Conservation (phyloP, 2,329 filamentous ascomycete genomes). For the Phoma sp. region DNA sequence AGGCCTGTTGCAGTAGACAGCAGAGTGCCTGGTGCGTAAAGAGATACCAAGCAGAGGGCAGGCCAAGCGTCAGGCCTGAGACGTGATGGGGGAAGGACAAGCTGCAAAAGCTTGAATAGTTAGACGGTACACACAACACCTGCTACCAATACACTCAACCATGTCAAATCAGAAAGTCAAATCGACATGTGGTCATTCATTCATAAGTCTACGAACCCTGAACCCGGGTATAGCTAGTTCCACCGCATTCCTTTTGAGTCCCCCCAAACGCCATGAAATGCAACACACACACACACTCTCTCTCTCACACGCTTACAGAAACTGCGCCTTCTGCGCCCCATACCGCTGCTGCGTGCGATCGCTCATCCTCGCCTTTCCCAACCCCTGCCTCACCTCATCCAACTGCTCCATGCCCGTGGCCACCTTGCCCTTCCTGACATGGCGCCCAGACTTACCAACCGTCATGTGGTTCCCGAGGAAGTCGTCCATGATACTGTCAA, state of each 20-base stretch:
- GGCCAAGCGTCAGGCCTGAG: neutral
- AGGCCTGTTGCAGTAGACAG: too few species aligned
- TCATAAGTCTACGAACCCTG: constrained; percentile 8
- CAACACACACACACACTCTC: neutral
- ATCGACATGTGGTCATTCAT: neutral
- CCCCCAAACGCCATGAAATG: constrained; percentile 13
- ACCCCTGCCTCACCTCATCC: constrained; percentile 81
- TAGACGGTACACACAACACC: too few species aligned
- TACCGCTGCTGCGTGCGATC: constrained; percentile 28
- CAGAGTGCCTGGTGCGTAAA: too few species aligned
- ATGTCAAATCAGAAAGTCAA: too few species aligned
- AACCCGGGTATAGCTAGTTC: constrained; percentile 1
- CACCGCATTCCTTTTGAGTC: neutral
- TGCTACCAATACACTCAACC: too few species aligned
- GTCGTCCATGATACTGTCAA: constrained; percentile 90
- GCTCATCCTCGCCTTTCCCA: constrained; percentile 75
- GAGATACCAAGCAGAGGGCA: too few species aligned
- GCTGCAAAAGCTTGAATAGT: too few species aligned
- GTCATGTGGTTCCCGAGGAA: constrained; percentile 80
- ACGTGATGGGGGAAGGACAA: too few species aligned
- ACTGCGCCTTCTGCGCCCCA: constrained; percentile 11
- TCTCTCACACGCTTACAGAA: neutral
- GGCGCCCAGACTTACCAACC: constrained; percentile 64
- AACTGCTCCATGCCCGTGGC: constrained; percentile 85
- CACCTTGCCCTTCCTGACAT: constrained; percentile 79